A percentile compares a stretch with the other conserved stretches of the same genome.
Evolutionary conservation across 257 asterid genomes (phyloP).

Genomic region (Coffea eugenioides): DNA sequence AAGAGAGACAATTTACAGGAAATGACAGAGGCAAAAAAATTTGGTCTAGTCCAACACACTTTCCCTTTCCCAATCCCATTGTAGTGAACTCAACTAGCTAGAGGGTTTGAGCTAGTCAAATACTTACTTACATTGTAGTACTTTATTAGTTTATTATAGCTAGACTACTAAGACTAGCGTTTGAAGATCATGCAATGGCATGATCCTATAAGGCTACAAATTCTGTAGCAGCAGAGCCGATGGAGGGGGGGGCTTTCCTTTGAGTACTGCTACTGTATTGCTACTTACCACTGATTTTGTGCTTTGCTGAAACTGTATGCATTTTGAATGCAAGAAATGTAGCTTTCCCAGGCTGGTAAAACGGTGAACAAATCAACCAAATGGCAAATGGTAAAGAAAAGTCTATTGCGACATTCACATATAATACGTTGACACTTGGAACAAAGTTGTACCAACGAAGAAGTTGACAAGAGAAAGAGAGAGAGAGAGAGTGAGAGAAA

Average conservation of each 20-base stretch:
- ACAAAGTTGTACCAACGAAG: conserved; percentile 37
- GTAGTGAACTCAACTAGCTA: background rate
- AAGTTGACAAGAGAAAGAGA: conserved; percentile 52
- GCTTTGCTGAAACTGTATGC: background rate
- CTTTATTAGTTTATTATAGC: background rate
- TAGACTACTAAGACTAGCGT: background rate
- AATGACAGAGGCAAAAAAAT: background rate
- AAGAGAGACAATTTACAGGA: conserved; percentile 15
- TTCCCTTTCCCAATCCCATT: conserved; percentile 14
- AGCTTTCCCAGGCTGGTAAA: conserved; percentile 21
- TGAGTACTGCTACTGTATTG: background rate
- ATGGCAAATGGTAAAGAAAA: conserved; percentile 29
- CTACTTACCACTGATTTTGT: background rate
- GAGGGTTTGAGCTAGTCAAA: conserved; percentile 19
- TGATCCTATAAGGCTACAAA: conserved; percentile 12
- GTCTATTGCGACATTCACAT: conserved; percentile 9
- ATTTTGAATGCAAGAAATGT: conserved; percentile 11
- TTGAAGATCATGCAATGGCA: conserved; percentile 4
- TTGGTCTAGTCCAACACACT: conserved; percentile 17
- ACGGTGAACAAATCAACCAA: conserved; percentile 20
- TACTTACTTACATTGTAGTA: too few species aligned
- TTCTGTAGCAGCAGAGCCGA: conserved; percentile 5
- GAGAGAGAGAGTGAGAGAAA: conserved; percentile 14
- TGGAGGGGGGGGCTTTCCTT: background rate
- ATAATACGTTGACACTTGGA: conserved; percentile 39